Conservation (phyloP, 2,329 filamentous ascomycete genomes). For the Fusarium sp. region DNA sequence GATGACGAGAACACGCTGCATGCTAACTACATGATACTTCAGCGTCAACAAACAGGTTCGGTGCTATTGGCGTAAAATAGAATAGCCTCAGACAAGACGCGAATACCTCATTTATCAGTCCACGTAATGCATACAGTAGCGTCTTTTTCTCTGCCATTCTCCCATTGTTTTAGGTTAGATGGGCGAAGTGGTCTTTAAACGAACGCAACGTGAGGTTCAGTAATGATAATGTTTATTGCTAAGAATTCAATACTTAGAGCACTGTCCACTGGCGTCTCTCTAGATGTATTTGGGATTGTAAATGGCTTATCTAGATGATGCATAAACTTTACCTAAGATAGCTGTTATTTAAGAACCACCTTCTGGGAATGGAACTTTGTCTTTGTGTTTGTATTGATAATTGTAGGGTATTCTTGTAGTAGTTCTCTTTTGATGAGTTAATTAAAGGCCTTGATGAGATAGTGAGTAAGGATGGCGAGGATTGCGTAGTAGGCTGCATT, state of each 20-base stretch:
- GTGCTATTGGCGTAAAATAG: conserved; percentile 28
- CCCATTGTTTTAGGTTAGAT: not conserved
- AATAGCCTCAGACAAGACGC: conserved; percentile 9
- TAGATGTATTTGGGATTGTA: not conserved
- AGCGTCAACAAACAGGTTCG: not conserved
- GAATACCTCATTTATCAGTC: conserved; percentile 30
- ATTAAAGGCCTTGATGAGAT: too few species aligned
- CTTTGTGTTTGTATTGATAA: too few species aligned
- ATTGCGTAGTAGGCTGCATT: too few species aligned
- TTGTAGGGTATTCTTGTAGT: too few species aligned
- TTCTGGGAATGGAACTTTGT: too few species aligned
- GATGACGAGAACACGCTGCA: not conserved
- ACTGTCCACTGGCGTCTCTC: not conserved
- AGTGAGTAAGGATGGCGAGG: too few species aligned
- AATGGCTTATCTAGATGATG: too few species aligned
- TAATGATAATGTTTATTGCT: not conserved
- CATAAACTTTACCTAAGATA: too few species aligned
- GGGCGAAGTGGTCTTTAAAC: not conserved
- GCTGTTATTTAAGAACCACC: too few species aligned
- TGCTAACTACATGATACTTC: not conserved
- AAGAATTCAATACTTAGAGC: not conserved
- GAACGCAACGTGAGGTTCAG: not conserved
- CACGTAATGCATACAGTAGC: conserved; percentile 30
- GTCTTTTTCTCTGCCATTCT: not conserved
- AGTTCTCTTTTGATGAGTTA: too few species aligned